These are phyloP conservation scores for Cyclostephanos tholiformis DNA, from an alignment of 108 stramenopile genomes.

Conservation along the genomic window DNA sequence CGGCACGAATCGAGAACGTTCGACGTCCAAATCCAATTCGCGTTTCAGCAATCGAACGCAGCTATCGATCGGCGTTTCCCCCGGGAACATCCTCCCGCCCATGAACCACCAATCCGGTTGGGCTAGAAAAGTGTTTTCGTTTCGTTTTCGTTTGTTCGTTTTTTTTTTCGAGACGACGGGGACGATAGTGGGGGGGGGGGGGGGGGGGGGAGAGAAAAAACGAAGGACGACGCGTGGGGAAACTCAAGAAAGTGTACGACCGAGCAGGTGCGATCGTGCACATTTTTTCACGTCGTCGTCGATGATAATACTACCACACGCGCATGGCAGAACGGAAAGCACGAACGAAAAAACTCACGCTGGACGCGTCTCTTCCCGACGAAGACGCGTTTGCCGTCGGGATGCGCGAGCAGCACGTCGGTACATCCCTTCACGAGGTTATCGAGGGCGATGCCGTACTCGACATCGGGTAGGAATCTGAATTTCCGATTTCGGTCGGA, in stretches of 20 bases:
- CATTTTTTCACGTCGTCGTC: no score
- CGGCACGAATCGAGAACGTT: slow-evolving; percentile 21
- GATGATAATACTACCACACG: no score
- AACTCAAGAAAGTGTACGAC: no score
- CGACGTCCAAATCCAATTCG: slow-evolving; percentile 41
- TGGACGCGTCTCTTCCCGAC: slow-evolving; percentile 49
- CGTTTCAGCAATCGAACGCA: slow-evolving; percentile 36
- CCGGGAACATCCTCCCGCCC: slow-evolving; percentile 54
- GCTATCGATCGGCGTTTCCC: slow-evolving; percentile 49
- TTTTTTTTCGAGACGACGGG: no score
- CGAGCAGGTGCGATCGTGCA: no score
- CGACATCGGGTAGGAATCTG: slow-evolving; percentile 56
- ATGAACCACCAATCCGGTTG: slow-evolving; percentile 66
- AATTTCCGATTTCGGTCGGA: no score
- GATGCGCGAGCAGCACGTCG: slow-evolving; percentile 42
- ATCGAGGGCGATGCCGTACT: slow-evolving; percentile 59
- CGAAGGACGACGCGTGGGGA: no score
- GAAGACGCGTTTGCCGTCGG: slow-evolving; percentile 35
- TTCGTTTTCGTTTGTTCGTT: no score
- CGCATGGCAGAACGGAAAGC: no score
- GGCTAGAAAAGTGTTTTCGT: no score
- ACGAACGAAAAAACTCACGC: no score
- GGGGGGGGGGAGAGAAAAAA: no score
- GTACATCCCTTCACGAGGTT: slow-evolving; percentile 61
- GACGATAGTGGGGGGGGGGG: not conserved